Percentiles rank a stretch among this genome's conserved stretches.
Conservation (phyloP, 805 yeast genomes). For the Saccharomycopsis sp. region DNA sequence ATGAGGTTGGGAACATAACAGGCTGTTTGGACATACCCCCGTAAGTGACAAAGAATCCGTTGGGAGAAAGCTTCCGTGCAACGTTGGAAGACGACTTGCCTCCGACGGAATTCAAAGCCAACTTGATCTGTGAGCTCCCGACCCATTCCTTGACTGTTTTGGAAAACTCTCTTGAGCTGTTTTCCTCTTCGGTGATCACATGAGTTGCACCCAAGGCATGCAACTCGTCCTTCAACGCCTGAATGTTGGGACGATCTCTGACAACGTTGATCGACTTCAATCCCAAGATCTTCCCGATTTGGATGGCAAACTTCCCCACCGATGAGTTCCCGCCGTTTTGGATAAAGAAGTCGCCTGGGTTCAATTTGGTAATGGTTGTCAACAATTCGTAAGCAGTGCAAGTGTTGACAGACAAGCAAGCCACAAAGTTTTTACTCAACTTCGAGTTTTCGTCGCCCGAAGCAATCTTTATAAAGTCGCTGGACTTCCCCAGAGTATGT, state of each 20-base stretch:
- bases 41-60: conserved; percentile 79
- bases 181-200: conserved; percentile 85
- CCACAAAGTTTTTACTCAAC: conserved; percentile 54
- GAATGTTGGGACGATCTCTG: conserved; percentile 74
- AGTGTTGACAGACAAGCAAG: conserved; percentile 89
- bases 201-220: conserved; percentile 68
- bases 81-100: conserved; percentile 77
- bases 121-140: conserved; percentile 39
- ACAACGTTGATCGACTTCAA: conserved; percentile 79
- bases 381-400: conserved; percentile 84
- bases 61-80: conserved; percentile 68
- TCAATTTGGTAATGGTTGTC: conserved; percentile 38
- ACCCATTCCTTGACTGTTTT: conserved; percentile 34
- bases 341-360: conserved; percentile 64
- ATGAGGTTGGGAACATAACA: conserved; percentile 79
- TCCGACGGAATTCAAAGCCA: conserved; percentile 90
- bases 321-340: conserved; percentile 97
- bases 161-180: conserved; percentile 57
- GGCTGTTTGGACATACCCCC: conserved; percentile 99
- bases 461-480: conserved; percentile 50
- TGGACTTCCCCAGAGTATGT: conserved; percentile 47
- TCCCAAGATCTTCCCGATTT: conserved; percentile 71
- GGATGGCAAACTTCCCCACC: conserved; percentile 87
- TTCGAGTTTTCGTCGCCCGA: conserved; percentile 34
- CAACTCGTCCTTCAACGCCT: conserved; percentile 42